Base-by-base conservation (phyloP, 305 asterid genomes). In the Plantago coronopus region DNA sequence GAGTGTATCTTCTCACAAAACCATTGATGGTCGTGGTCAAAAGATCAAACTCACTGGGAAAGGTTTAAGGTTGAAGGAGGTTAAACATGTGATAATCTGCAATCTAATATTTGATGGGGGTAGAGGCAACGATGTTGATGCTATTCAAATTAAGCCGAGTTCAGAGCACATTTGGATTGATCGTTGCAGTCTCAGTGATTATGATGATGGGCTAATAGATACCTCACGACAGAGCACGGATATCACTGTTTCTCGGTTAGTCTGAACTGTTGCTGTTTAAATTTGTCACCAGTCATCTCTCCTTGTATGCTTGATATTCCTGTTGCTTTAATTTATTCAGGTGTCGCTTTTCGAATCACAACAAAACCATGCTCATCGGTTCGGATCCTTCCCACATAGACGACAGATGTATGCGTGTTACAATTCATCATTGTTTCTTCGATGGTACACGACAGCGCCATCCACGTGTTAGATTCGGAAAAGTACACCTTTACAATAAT, bases 21-120 rank as follows among this genome's bases (percentile, higher is more conserved):
- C 96, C 69, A 81, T 91, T 31, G 98, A 91, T 61, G 98, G 96
- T 11, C 89, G 98, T 48, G 98, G 98, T 22, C 98, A 79, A 54
- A 66, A 72, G 69, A 72, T 91, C 17, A 86, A 78, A 67, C 73
- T 91, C 70, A 74, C 87, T 0, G 96, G 95, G 20, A 79, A 86
- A 69, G 98, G 96, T 5, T 63, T 91, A 47, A 82, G 95, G 79
- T 57, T 91, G 78, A 86, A 91, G 48, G 96, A 88, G 59, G 83
- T 91, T 18, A 88, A 88, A 62, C 94, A 91, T 48, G 95, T 91
- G 23, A 88, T 91, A 37, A 76, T 91, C 57, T 88, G 98, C 83
- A 91, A 88, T 61, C 67, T 91, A 11, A 61, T 76, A 48, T 64
- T 91, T 15, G 86, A 84, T 71, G 87, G 80, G 40, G 98, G 96